A percentile compares a stretch with the other conserved stretches of the same genome.
phyloP scores from a whole-genome alignment of 2,329 filamentous ascomycete genomes.

The Tothia fuscella region DNA sequence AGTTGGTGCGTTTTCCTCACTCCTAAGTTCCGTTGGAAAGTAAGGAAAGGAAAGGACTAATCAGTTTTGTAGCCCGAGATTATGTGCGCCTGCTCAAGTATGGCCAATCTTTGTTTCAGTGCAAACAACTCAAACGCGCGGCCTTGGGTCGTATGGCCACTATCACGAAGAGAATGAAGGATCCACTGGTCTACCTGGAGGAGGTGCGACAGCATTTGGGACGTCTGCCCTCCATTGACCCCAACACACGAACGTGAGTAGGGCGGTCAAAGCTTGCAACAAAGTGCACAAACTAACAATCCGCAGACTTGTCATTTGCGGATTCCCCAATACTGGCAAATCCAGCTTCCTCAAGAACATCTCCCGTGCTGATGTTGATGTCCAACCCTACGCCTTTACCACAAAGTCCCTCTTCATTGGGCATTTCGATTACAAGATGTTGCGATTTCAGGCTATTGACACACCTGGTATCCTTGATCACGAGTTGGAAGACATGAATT shows the following conservation, averaged over 20 bases:
- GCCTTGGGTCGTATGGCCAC: slow-evolving; percentile 97
- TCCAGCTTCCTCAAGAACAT: slow-evolving; percentile 89
- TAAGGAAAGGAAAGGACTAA: no score
- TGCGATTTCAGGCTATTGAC: slow-evolving; percentile 85
- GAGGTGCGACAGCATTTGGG: slow-evolving; percentile 95
- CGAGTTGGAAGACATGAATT: slow-evolving; percentile 98
- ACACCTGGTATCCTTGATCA: slow-evolving; percentile 98
- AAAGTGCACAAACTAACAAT: no score
- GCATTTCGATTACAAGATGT: slow-evolving; percentile 92
- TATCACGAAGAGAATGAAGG: slow-evolving; percentile 86
- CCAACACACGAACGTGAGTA: slow-evolving; percentile 90
- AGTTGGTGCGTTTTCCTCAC: slow-evolving; percentile 34
- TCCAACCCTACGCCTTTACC: slow-evolving; percentile 96
- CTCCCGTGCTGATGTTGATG: slow-evolving; percentile 88
- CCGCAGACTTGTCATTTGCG: slow-evolving; percentile 88
- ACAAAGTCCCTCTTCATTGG: slow-evolving; percentile 96
- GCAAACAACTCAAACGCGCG: slow-evolving; percentile 96
- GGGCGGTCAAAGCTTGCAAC: no score
- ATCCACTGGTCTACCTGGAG: slow-evolving; percentile 88
- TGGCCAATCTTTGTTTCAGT: slow-evolving; percentile 92
- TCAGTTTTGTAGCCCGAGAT: slow-evolving; percentile 52
- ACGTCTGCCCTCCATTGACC: slow-evolving; percentile 95
- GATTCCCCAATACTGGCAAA: slow-evolving; percentile 96
- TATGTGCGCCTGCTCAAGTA: slow-evolving; percentile 96
- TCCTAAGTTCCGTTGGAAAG: background rate